phyloP scores from a whole-genome alignment of 225 moss, liverwort and hornwort genomes.

The Bryum argenteum region DNA sequence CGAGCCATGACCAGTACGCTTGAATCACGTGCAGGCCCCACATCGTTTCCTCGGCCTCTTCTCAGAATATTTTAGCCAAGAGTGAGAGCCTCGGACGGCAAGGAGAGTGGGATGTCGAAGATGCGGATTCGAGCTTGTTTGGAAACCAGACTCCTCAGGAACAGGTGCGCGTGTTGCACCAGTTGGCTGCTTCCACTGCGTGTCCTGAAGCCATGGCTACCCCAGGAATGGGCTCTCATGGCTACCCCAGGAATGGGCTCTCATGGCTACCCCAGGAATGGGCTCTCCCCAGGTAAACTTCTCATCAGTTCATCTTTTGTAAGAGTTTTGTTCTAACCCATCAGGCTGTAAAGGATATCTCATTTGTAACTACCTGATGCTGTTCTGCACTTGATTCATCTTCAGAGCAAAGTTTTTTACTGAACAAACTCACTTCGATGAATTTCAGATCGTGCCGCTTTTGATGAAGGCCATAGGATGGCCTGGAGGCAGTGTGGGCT shows the following conservation, averaged over 20 bases:
- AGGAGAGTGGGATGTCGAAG: conserved; percentile 67
- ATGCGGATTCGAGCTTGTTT: conserved; percentile 53
- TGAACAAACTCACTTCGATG: conserved; percentile 14
- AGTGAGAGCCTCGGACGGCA: conserved; percentile 28
- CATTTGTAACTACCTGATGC: not conserved
- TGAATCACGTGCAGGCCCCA: too few species aligned
- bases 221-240: too few species aligned
- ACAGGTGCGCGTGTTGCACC: too few species aligned
- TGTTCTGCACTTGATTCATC: not conserved
- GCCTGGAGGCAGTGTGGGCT: too few species aligned
- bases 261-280: conserved; percentile 95
- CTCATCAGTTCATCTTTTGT: not conserved
- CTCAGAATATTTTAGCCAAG: conserved; percentile 50
- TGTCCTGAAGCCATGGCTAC: too few species aligned
- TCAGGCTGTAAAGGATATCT: not conserved
- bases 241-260: conserved; percentile 80
- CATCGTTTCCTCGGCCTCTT: conserved; percentile 60
- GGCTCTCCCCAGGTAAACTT: conserved; percentile 72
- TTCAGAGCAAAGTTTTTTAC: not conserved
- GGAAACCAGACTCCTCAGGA: too few species aligned
- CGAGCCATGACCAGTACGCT: too few species aligned
- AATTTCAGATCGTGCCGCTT: conserved; percentile 78
- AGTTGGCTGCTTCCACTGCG: too few species aligned
- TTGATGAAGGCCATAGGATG: conserved; percentile 98
- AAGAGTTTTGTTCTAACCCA: not conserved